Base-by-base conservation (phyloP, 2,329 filamentous ascomycete species). In the Scopulariopsis brevicaulis region DNA sequence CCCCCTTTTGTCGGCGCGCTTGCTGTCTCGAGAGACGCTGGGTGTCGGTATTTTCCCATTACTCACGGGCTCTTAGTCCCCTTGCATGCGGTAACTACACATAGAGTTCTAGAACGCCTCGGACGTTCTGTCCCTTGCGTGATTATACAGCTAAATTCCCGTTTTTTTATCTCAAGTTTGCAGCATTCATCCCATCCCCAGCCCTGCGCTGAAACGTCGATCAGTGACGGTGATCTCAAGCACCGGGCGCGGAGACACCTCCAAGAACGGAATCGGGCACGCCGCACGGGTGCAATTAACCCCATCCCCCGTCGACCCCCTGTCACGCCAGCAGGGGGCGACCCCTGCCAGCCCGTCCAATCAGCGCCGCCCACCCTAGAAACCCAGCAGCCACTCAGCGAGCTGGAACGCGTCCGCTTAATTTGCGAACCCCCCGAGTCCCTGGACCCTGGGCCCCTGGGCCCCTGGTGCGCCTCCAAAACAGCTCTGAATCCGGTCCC, bases 341-440 rank as follows among this genome's bases (percentile, higher is more conserved):
- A 32, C 48, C 53, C 46, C 32, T 28, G n/a, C 32, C 32, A 43
- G 28, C 14, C 35, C 25, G 15, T 48, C 55, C 55, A 57, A 57
- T 57, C 55, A 57, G 25, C 25, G 3, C 18, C n/a, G 11, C 8
- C n/a, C 54, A 56, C 48, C n/a, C 46, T 4, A 20, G 15, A 34
- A 34, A 40, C 32, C 53, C 46, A 48, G 28, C 15, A 32, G 15
- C 55, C 50, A 53, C 32, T 57, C 46, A 48, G 28, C 8, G 43
- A 8, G 20, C 32, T 37, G 11, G 48, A 32, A 40, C 50, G 55
- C 55, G 55, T 57, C n/a, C 32, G 34, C 53, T 53, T 57, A 57
- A 57, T 57, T 57, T 53, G 48, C 51, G 46, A 50, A 8, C 46
- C 46, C 43, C 43, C 46, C 46, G 46, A 20, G 46, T 50, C 46